phyloP scores from a whole-genome alignment of 2,329 filamentous ascomycete species.

The Cladosporium oxysporum region DNA sequence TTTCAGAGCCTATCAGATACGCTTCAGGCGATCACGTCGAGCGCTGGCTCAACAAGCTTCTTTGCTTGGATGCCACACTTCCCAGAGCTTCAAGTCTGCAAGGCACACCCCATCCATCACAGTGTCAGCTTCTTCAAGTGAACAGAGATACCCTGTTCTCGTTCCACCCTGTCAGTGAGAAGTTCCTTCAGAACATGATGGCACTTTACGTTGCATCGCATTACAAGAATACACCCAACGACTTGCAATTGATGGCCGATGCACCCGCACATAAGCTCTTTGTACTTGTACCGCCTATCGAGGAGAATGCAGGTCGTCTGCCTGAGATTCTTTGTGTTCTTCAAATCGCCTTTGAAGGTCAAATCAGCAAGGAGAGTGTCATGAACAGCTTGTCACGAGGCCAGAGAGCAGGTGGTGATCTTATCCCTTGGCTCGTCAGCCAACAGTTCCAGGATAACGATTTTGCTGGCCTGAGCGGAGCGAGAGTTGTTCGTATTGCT shows the following conservation, averaged over 20 bases:
- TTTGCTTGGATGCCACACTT: constrained; percentile 90
- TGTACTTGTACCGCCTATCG: constrained; percentile 83
- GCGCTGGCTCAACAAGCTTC: constrained; percentile 90
- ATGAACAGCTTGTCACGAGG: constrained; percentile 86
- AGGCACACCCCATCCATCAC: constrained; percentile 84
- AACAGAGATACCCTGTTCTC: constrained; percentile 98
- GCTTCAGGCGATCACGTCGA: constrained; percentile 87
- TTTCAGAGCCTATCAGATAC: constrained; percentile 93
- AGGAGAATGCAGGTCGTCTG: constrained; percentile 73
- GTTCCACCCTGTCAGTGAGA: constrained; percentile 94
- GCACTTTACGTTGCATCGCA: constrained; percentile 94
- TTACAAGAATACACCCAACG: constrained; percentile 97
- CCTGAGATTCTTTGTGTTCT: constrained; percentile 94
- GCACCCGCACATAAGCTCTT: constrained; percentile 95
- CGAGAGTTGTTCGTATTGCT: constrained; percentile 88
- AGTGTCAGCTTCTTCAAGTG: constrained; percentile 89
- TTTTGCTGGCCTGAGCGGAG: constrained; percentile 90
- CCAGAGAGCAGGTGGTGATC: constrained; percentile 82
- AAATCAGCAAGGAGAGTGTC: constrained; percentile 91
- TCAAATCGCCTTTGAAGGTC: constrained; percentile 90
- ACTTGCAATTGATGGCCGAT: constrained; percentile 98
- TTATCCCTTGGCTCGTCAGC: constrained; percentile 96
- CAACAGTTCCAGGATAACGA: constrained; percentile 98
- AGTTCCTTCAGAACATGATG: constrained; percentile 97
- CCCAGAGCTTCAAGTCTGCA: constrained; percentile 73